Evolutionary conservation across 2,329 filamentous ascomycete genomes (phyloP).

Genomic region (Sporothrix phasma): DNA sequence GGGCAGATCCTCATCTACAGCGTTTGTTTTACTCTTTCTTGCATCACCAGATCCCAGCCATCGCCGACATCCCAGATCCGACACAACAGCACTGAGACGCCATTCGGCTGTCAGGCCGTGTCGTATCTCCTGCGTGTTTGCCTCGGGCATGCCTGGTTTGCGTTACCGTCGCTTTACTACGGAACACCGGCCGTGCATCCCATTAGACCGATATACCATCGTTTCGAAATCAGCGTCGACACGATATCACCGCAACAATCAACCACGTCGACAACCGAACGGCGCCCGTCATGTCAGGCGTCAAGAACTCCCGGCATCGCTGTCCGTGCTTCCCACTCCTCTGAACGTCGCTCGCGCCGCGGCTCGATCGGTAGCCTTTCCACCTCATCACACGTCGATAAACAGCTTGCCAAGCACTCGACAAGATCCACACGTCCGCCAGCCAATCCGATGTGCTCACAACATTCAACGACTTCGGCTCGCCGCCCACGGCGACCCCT

Average conservation of each 20-base stretch:
- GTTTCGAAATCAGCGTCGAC: background rate
- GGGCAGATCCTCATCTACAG: background rate
- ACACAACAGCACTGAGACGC: background rate
- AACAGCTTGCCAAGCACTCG: slow-evolving; percentile 67
- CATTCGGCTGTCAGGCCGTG: background rate
- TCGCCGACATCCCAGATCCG: background rate
- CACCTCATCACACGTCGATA: slow-evolving; percentile 48
- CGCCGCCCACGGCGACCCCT: slow-evolving; percentile 48
- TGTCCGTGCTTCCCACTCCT: slow-evolving; percentile 24
- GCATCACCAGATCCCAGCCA: background rate
- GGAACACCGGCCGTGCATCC: background rate
- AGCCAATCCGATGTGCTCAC: slow-evolving; percentile 77
- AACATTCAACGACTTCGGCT: slow-evolving; percentile 86
- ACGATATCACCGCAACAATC: background rate
- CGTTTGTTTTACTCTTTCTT: background rate
- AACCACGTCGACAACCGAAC: background rate
- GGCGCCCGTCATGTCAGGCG: slow-evolving; percentile 5
- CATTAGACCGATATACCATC: background rate
- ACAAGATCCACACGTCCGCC: slow-evolving; percentile 83
- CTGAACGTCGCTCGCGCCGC: slow-evolving; percentile 28
- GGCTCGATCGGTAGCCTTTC: slow-evolving; percentile 36
- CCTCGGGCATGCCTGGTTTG: background rate
- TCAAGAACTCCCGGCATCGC: slow-evolving; percentile 21
- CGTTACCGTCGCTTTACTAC: background rate
- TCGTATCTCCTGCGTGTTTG: background rate